phyloP scores from a whole-genome alignment of 176 grass and related monocot species.

The Carex parvula region DNA sequence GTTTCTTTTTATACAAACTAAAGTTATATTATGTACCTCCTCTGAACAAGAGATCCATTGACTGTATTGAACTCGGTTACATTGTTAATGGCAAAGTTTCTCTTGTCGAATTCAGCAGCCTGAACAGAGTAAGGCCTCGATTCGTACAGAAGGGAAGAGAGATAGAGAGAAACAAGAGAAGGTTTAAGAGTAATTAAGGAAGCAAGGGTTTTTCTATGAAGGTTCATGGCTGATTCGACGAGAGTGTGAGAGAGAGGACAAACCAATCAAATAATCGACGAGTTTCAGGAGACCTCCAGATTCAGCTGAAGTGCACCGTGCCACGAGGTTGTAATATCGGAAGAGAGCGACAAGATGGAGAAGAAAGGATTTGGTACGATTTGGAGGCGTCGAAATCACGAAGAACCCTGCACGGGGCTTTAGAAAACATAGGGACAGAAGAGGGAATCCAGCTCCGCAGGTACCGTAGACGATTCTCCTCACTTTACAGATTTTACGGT shows the following conservation, averaged over 20 bases:
- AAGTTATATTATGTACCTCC: constrained; percentile 10
- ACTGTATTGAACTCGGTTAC: neutral
- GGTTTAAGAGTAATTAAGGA: constrained; percentile 14
- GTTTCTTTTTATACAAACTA: neutral
- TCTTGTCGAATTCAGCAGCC: neutral
- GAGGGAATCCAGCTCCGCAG: too few relatives aligned
- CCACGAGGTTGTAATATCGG: too few relatives aligned
- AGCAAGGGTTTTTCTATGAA: constrained; percentile 1
- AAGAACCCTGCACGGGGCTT: too few relatives aligned
- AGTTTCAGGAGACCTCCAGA: too few relatives aligned
- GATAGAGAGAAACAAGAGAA: neutral
- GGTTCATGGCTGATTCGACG: constrained; percentile 23
- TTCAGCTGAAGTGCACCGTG: too few relatives aligned
- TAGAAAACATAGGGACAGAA: too few relatives aligned
- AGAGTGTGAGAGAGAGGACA: neutral
- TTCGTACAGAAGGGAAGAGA: constrained; percentile 5
- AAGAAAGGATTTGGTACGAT: too few relatives aligned
- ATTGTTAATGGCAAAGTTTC: neutral
- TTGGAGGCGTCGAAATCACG: too few relatives aligned
- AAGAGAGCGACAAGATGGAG: too few relatives aligned
- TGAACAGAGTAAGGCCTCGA: neutral
- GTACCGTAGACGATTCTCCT: too few relatives aligned
- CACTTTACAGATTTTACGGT: too few relatives aligned
- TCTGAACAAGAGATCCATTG: constrained; percentile 19
- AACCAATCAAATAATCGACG: too few relatives aligned